Evolutionary conservation across 2,329 filamentous ascomycete species (phyloP).

Genomic region (Xylaria sp.): DNA sequence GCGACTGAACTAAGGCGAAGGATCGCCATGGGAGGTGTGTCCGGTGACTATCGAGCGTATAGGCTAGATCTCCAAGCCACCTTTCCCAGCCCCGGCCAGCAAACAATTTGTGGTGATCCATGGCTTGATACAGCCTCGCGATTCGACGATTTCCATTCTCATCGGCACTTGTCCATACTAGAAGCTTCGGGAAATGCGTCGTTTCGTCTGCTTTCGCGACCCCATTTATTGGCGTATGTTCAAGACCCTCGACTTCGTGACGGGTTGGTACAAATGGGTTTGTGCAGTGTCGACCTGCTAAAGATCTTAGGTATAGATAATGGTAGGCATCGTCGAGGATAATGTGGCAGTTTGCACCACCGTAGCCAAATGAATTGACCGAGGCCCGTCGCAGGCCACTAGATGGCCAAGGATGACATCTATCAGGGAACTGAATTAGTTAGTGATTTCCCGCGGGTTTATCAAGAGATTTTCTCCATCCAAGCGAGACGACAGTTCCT

Average conservation of each 20-base stretch:
- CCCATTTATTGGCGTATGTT: background rate
- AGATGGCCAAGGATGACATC: conserved; percentile 8
- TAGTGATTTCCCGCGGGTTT: background rate
- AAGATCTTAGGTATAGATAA: background rate
- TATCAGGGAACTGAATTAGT: background rate
- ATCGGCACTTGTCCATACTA: too few species aligned
- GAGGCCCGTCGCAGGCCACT: conserved; percentile 14
- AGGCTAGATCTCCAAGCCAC: too few species aligned
- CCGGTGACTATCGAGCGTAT: too few species aligned
- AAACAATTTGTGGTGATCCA: too few species aligned
- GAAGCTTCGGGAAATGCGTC: too few species aligned
- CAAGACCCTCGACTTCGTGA: background rate
- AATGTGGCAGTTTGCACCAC: conserved; percentile 35
- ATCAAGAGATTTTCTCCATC: background rate
- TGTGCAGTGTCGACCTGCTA: background rate
- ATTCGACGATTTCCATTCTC: too few species aligned
- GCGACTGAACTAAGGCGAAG: too few species aligned
- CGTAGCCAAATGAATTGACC: conserved; percentile 38
- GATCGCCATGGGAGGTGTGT: too few species aligned
- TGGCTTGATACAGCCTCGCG: too few species aligned
- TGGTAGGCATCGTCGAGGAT: conserved; percentile 11
- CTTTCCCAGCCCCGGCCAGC: too few species aligned
- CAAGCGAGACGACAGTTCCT: too few species aligned
- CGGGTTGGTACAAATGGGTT: background rate
- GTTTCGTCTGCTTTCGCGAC: too few species aligned